Percentiles rank a stretch among this genome's conserved stretches.
These are phyloP conservation scores for Metschnikowia rubicola DNA, from an alignment of 805 yeast genomes.

Conservation along the genomic window DNA sequence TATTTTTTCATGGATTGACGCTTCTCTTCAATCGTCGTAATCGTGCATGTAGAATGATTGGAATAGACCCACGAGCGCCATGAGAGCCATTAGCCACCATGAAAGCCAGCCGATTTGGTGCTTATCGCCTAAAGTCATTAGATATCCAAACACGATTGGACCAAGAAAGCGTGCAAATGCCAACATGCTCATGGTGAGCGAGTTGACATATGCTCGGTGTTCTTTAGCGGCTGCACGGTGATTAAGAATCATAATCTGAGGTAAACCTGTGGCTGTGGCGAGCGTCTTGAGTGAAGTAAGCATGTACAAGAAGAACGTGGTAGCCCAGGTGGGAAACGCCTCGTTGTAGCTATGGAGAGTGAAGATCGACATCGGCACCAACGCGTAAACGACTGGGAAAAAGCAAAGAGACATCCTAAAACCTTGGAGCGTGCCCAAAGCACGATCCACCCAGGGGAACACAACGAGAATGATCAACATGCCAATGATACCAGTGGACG, in stretches of 20 bases:
- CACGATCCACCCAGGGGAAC: conserved; percentile 33
- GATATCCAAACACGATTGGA: conserved; percentile 32
- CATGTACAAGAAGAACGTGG: conserved; percentile 26
- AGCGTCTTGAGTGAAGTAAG: conserved; percentile 32
- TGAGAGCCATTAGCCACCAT: conserved; percentile 33
- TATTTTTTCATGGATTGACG: background rate
- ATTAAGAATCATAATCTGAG: conserved; percentile 32
- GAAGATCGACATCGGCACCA: conserved; percentile 31
- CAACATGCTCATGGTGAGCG: conserved; percentile 31
- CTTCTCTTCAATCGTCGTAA: conserved; percentile 21
- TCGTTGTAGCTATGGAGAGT: conserved; percentile 27
- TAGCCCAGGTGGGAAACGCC: conserved; percentile 28
- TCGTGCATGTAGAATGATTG: conserved; percentile 29
- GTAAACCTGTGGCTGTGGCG: conserved; percentile 34
- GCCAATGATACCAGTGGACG: conserved; percentile 37
- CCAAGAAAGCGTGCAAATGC: conserved; percentile 33
- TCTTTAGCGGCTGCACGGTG: conserved; percentile 34
- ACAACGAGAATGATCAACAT: conserved; percentile 28
- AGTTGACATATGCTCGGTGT: conserved; percentile 36
- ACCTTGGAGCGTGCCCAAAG: conserved; percentile 29
- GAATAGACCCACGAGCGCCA: conserved; percentile 27
- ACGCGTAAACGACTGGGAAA: conserved; percentile 31
- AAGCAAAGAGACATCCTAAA: conserved; percentile 30
- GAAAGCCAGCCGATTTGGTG: conserved; percentile 25
- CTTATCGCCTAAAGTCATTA: conserved; percentile 32